A percentile compares a stretch with the other conserved stretches of the same genome.
phyloP scores from a whole-genome alignment of 495 filamentous ascomycete species.

The Penicillium pancosmium region DNA sequence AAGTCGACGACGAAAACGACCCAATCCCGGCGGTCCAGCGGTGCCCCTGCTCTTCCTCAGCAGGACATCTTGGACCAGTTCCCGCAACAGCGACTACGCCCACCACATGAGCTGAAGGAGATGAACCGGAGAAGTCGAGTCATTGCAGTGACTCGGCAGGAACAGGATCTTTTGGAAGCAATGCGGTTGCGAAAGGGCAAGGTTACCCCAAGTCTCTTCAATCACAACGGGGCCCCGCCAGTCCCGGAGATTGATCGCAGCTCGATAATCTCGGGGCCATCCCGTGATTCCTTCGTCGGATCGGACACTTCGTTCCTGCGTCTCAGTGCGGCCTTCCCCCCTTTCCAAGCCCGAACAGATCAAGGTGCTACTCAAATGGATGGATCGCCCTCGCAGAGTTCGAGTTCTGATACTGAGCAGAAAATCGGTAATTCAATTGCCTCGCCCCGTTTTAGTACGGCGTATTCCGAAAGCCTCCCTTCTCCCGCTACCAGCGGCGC shows the following conservation, averaged over 20 bases:
- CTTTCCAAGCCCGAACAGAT: slow-evolving; percentile 23
- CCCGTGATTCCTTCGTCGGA: slow-evolving; percentile 43
- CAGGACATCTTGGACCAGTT: slow-evolving; percentile 33
- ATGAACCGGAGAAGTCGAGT: slow-evolving; percentile 60
- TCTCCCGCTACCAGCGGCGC: slow-evolving; percentile 42
- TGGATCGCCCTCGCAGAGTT: slow-evolving; percentile 30
- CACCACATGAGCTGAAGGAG: slow-evolving; percentile 31
- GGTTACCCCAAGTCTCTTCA: slow-evolving; percentile 72
- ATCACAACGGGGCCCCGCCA: slow-evolving; percentile 25
- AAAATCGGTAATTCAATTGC: slow-evolving; percentile 36
- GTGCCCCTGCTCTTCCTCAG: slow-evolving; percentile 37
- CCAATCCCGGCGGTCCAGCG: slow-evolving; percentile 39
- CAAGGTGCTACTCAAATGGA: slow-evolving; percentile 36
- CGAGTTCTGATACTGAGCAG: slow-evolving; percentile 41
- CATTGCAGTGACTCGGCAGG: slow-evolving; percentile 85
- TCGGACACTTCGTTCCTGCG: slow-evolving; percentile 48
- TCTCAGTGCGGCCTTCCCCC: slow-evolving; percentile 40
- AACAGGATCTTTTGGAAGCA: slow-evolving; percentile 79
- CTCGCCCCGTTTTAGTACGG: slow-evolving; percentile 38
- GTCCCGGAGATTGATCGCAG: slow-evolving; percentile 25
- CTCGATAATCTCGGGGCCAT: slow-evolving; percentile 38
- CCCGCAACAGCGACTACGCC: slow-evolving; percentile 22
- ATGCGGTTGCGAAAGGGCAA: slow-evolving; percentile 77
- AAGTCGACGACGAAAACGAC: slow-evolving; percentile 28
- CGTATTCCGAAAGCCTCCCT: slow-evolving; percentile 44